Evolutionary conservation across 371 early-diverging fungal species (phyloP), one percentile per base, ranked within the genome.

Genomic region (Nematocida minor): DNA sequence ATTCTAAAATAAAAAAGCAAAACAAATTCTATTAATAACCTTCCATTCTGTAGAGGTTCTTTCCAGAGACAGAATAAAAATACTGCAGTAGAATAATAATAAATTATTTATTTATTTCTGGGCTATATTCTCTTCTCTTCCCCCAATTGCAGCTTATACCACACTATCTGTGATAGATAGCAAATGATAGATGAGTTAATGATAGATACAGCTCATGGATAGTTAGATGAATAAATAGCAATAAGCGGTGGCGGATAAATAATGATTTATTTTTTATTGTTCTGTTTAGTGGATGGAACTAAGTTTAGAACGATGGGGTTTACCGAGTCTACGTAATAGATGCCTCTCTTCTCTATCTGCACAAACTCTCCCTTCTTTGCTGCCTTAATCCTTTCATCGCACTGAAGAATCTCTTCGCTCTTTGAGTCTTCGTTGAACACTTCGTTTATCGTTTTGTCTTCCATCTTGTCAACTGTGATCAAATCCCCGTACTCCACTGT

Each of bases 311-410:
- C 70, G 18, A 57, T 41, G 18, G 67, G 63, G 7, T 27, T 16
- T 4, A 25, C 9, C 31, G 32, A 49, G 71, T 84, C 85, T 42
- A 80, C 80, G 46, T 69, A 77, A 63, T 60, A 96, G 88, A 91
- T 97, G 2, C 98, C 99, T 83, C 90, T 89, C 79, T 98, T 90
- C 88, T 98, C 99, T 51, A 99, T 89, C 87, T 99, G 99, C 64
- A 98, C 89, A 79, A 92, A 91, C 66, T 93, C 91, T 22, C 82
- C 84, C 53, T 84, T 81, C 67, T 85, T 83, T 22, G 87, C 64
- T 1, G 2, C 18, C 11, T 38, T 31, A 20, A 40, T 31, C 31
- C 77, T 41, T 49, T 74, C 77, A 16, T 68, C 62, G 20, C 80
- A 77, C 40, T 88, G 9, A 11, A 47, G 38, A 74, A 85, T 85